phyloP scores from a whole-genome alignment of 2,329 filamentous ascomycete species.

The Drechslerella dactyloides region DNA sequence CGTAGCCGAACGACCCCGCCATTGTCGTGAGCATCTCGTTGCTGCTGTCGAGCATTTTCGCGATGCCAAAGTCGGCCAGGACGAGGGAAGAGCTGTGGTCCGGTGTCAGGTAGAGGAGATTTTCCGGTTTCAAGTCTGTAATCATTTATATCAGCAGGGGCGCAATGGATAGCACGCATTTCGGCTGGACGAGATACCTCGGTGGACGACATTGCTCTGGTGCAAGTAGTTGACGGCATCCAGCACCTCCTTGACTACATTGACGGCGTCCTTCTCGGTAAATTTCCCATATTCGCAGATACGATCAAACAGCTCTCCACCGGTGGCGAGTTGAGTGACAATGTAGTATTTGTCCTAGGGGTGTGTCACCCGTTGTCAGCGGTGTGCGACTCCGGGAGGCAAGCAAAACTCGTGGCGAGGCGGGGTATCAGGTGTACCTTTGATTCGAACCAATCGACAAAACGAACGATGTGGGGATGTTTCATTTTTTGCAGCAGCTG shows the following conservation, averaged over 20 bases:
- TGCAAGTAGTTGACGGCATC: slow-evolving; percentile 94
- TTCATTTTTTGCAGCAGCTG: slow-evolving; percentile 88
- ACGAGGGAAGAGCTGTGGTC: slow-evolving; percentile 82
- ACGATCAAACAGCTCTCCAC: slow-evolving; percentile 94
- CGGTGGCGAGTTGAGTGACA: slow-evolving; percentile 92
- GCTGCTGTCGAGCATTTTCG: slow-evolving; percentile 92
- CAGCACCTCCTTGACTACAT: slow-evolving; percentile 92
- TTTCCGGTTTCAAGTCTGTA: slow-evolving; percentile 94
- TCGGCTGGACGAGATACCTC: slow-evolving; percentile 66
- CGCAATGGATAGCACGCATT: not conserved
- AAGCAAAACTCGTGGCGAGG: slow-evolving; percentile 10
- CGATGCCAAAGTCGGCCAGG: slow-evolving; percentile 96
- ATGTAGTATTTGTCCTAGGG: slow-evolving; percentile 98
- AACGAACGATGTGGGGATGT: slow-evolving; percentile 95
- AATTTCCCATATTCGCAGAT: slow-evolving; percentile 98
- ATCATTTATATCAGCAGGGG: slow-evolving; percentile 25
- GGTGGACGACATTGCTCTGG: slow-evolving; percentile 90
- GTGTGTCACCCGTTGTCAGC: slow-evolving; percentile 26
- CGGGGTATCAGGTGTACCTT: slow-evolving; percentile 66
- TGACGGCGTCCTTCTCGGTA: slow-evolving; percentile 95
- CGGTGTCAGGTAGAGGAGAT: slow-evolving; percentile 87
- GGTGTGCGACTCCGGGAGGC: slow-evolving; percentile 5
- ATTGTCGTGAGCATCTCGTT: slow-evolving; percentile 95
- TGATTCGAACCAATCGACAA: slow-evolving; percentile 99
- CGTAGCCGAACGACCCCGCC: slow-evolving; percentile 98